Evolutionary conservation across 371 early-diverging fungal genomes (phyloP).

Genomic region (Phascolomyces articulosus): DNA sequence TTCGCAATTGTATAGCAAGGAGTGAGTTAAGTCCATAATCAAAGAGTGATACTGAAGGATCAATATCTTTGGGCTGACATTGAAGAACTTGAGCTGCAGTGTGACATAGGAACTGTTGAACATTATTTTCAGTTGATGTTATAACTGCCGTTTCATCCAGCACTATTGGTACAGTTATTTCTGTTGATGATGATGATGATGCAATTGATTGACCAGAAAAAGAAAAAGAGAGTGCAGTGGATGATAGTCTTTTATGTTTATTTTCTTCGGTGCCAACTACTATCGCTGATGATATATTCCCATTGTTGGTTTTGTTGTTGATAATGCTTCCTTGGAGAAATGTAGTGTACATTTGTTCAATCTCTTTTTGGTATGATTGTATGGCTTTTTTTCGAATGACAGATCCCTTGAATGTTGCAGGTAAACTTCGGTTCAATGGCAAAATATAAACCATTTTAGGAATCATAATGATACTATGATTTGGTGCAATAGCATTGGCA

Average conservation of each 20-base stretch:
- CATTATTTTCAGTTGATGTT: too few species aligned
- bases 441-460: slow-evolving; percentile 43
- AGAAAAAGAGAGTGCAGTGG: too few species aligned
- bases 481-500: slow-evolving; percentile 32
- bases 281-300: too few species aligned
- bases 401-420: slow-evolving; percentile 33
- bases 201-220: too few species aligned
- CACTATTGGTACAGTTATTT: too few species aligned
- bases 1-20: slow-evolving; percentile 12
- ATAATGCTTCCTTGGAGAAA: slow-evolving; percentile 13
- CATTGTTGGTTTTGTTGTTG: background rate
- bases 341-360: slow-evolving; percentile 30
- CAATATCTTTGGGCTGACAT: background rate
- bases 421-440: slow-evolving; percentile 13
- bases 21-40: slow-evolving; percentile 20
- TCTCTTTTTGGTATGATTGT: slow-evolving; percentile 8
- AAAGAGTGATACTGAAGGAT: slow-evolving; percentile 10
- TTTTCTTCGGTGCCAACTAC: too few species aligned
- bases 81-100: slow-evolving; percentile 1
- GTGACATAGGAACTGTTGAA: background rate
- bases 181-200: too few species aligned
- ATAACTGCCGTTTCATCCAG: too few species aligned
- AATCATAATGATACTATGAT: slow-evolving; percentile 28
- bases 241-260: too few species aligned
- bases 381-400: slow-evolving; percentile 23